These are phyloP conservation scores for Podospora fimiseda DNA, from an alignment of 495 filamentous ascomycete species.

Conservation along the genomic window DNA sequence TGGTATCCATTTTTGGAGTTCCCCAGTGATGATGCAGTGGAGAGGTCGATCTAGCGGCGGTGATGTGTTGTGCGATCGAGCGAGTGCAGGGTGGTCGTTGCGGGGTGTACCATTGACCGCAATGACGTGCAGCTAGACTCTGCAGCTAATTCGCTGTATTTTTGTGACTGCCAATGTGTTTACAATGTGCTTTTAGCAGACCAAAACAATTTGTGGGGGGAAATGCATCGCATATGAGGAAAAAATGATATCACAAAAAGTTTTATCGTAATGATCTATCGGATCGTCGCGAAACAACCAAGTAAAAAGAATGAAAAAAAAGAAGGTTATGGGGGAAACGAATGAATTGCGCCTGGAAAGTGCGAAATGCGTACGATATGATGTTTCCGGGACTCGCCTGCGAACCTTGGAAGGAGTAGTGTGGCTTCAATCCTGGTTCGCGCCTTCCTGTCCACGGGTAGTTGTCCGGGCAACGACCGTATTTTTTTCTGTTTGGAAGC, in stretches of 20 bases:
- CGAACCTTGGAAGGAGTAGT: background rate
- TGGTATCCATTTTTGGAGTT: conserved; percentile 65
- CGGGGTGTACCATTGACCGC: conserved; percentile 24
- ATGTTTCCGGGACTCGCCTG: conserved; percentile 12
- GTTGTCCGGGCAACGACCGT: conserved; percentile 14
- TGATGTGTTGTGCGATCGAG: conserved; percentile 13
- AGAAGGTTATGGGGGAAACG: background rate
- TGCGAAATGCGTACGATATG: conserved; percentile 3
- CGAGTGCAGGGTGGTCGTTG: conserved; percentile 14
- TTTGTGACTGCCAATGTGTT: conserved; percentile 19
- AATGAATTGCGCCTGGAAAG: background rate
- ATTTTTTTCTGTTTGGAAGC: conserved; percentile 1
- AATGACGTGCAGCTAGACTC: conserved; percentile 29
- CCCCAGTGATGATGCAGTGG: conserved; percentile 1
- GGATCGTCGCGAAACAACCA: background rate
- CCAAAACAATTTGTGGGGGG: background rate
- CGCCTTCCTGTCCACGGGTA: background rate
- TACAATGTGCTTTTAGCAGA: conserved; percentile 1
- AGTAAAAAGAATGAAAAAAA: background rate
- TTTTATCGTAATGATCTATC: no score
- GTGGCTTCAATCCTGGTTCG: conserved; percentile 8
- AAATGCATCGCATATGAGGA: conserved; percentile 11
- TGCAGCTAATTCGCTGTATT: conserved; percentile 12
- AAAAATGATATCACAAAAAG: conserved; percentile 1
- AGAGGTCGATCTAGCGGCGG: conserved; percentile 1